A percentile compares a stretch with the other conserved stretches of the same genome.
Conservation (phyloP, 78 protist genomes). For the Mantamonas sphyraenae region DNA sequence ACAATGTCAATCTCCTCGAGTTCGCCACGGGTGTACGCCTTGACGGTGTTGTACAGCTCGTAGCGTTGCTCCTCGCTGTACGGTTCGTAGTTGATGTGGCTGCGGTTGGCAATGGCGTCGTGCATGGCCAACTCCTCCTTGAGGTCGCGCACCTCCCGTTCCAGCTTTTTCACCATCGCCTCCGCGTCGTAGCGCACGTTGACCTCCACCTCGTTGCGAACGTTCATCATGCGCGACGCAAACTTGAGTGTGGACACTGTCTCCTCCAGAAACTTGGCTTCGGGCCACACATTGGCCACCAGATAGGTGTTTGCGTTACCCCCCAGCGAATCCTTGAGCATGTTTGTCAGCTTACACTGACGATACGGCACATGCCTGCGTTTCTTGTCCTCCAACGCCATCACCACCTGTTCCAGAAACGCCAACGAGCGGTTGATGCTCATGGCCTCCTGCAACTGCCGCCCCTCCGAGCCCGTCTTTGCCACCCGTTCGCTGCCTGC, state of each 20-base stretch:
- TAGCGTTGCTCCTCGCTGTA: constrained; percentile 44
- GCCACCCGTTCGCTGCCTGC: constrained; percentile 72
- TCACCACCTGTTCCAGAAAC: constrained; percentile 66
- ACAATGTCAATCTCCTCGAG: constrained; percentile 26
- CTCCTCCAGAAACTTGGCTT: constrained; percentile 47
- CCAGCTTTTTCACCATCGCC: background rate
- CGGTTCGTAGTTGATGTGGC: constrained; percentile 38
- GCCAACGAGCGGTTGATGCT: constrained; percentile 69
- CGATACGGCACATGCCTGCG: constrained; percentile 65
- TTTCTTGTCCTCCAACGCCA: constrained; percentile 36
- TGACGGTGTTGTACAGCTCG: constrained; percentile 12
- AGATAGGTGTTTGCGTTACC: constrained; percentile 50
- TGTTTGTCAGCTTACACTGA: constrained; percentile 56
- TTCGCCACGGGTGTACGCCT: constrained; percentile 15
- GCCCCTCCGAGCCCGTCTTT: constrained; percentile 54
- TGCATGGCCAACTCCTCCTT: constrained; percentile 76
- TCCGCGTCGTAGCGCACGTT: constrained; percentile 30
- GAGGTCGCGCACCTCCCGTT: constrained; percentile 33
- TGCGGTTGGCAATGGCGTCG: constrained; percentile 41
- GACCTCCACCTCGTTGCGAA: constrained; percentile 31
- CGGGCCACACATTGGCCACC: constrained; percentile 57
- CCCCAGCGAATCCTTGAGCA: constrained; percentile 54
- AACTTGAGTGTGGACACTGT: constrained; percentile 55
- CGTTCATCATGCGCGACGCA: constrained; percentile 60
- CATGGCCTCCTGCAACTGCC: constrained; percentile 47